These are phyloP conservation scores for Colletotrichum liaoningense DNA, from an alignment of 2,329 filamentous ascomycete genomes.

Conservation along the genomic window DNA sequence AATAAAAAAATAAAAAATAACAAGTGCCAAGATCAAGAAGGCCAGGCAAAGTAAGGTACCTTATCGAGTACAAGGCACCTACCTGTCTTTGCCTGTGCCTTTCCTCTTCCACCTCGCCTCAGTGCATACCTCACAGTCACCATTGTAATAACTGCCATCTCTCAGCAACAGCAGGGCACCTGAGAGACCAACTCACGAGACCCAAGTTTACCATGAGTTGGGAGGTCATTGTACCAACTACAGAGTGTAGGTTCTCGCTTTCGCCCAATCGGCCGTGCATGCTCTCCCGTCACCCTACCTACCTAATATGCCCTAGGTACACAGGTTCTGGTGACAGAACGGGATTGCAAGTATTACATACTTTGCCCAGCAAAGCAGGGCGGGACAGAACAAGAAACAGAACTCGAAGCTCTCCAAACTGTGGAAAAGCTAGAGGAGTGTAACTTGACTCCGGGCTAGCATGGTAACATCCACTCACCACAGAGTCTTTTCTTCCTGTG, in stretches of 20 bases:
- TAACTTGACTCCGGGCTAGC: background rate
- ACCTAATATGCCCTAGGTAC: background rate
- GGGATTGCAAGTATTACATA: background rate
- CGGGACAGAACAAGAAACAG: slow-evolving; percentile 27
- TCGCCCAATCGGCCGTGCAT: background rate
- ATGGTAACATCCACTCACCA: background rate
- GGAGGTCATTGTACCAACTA: background rate
- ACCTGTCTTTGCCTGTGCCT: background rate
- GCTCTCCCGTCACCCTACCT: slow-evolving; percentile 1
- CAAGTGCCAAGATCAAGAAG: background rate
- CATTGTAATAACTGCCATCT: background rate
- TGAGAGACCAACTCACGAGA: background rate
- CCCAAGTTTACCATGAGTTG: too few species aligned
- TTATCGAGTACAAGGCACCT: background rate
- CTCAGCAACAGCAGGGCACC: background rate
- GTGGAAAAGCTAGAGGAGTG: slow-evolving; percentile 16
- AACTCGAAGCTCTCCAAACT: slow-evolving; percentile 7
- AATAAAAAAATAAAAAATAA: background rate
- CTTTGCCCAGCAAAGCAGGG: slow-evolving; percentile 25
- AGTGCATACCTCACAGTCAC: background rate
- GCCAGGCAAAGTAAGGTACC: background rate
- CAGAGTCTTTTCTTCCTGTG: background rate
- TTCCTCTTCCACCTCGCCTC: background rate
- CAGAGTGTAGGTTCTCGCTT: background rate
- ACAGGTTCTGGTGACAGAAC: background rate